phyloP scores from a whole-genome alignment of 192 early-diverging fungal species.

The Entophlyctis luteolus region DNA sequence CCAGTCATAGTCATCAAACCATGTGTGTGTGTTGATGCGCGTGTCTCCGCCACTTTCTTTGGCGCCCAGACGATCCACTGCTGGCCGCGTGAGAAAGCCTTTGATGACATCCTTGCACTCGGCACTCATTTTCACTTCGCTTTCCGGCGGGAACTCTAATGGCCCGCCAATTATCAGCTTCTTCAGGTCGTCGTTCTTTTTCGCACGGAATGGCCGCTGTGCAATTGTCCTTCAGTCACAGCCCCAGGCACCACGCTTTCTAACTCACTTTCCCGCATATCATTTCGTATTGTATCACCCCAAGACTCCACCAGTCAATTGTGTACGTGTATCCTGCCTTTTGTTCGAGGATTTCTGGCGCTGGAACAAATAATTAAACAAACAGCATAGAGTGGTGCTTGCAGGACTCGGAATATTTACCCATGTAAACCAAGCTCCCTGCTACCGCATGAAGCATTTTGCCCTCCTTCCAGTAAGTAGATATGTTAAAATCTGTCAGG shows the following conservation, averaged over 20 bases:
- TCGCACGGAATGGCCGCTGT: slow-evolving; percentile 68
- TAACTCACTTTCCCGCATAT: slow-evolving; percentile 56
- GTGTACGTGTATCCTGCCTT: slow-evolving; percentile 68
- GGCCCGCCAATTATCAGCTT: slow-evolving; percentile 68
- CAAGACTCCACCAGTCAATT: slow-evolving; percentile 97
- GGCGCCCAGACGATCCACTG: slow-evolving; percentile 70
- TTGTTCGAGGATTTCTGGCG: slow-evolving; percentile 42
- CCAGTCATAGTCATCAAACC: slow-evolving; percentile 43
- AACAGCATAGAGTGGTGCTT: neutral
- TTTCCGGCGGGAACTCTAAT: slow-evolving; percentile 53
- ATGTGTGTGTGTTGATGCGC: slow-evolving; percentile 41
- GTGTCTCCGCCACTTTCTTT: slow-evolving; percentile 67
- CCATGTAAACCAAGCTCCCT: slow-evolving; percentile 75
- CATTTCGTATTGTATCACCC: slow-evolving; percentile 52
- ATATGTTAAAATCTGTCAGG: slow-evolving; percentile 56
- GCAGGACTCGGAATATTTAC: neutral
- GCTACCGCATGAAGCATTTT: slow-evolving; percentile 44
- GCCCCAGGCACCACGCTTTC: neutral
- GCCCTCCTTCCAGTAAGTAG: slow-evolving; percentile 43
- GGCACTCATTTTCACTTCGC: slow-evolving; percentile 23
- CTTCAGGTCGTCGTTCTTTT: slow-evolving; percentile 68
- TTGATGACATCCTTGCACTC: slow-evolving; percentile 24
- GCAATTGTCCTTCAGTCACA: neutral
- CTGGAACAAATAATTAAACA: slow-evolving; percentile 11
- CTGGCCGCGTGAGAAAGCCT: slow-evolving; percentile 70